Base-by-base conservation (phyloP, 192 early-diverging fungal genomes). In the Coemansia sp. region DNA sequence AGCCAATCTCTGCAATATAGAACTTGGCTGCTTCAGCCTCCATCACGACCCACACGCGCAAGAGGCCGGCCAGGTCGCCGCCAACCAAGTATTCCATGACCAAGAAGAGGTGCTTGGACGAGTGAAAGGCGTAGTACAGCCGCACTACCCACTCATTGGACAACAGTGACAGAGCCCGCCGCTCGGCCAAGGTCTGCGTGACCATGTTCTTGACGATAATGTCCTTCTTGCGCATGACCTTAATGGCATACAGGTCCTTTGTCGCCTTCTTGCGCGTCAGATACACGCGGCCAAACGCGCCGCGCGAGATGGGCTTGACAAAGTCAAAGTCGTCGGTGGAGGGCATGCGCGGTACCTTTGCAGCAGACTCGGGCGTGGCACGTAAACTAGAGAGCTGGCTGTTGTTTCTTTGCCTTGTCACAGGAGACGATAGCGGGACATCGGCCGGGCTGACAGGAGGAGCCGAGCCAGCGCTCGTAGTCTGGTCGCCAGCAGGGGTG, bases 141-240 rank as follows among this genome's bases (percentile, higher is more conserved):
- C 90, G 89, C 15, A 96, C 94, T 12, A 96, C 91, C 82, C 89
- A 95, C 2, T 91, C 92, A 1, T 91, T 92, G 15, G 82, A 68
- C 10, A 89, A 82, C 53, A 95, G 65, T 34, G 89, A 87, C 35
- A 96, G 71, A 26, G 91, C 94, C 18, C 91, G 87, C 56, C 91
- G 82, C 77, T 96, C 94, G 5, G 92, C 91, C 27, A 92, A 74
- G 11, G 92, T 90, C 54, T 95, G 93, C 24, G 86, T 90, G n/a
- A 93, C 89, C 94, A 95, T 94, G 70, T 96, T 95, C 78, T 95
- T 96, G 62, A 89, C 85, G 62, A 94, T 92, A 89, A 96, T 94
- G 65, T 95, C 91, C 40, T 89, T 89, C 57, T 94, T 96, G 71
- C 91, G 91, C 61, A 96, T 71, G 6, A 94, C 89, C 76, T 96